These are phyloP conservation scores for Cinchona pubescens DNA, from an alignment of 257 asterid species.

Conservation along the genomic window DNA sequence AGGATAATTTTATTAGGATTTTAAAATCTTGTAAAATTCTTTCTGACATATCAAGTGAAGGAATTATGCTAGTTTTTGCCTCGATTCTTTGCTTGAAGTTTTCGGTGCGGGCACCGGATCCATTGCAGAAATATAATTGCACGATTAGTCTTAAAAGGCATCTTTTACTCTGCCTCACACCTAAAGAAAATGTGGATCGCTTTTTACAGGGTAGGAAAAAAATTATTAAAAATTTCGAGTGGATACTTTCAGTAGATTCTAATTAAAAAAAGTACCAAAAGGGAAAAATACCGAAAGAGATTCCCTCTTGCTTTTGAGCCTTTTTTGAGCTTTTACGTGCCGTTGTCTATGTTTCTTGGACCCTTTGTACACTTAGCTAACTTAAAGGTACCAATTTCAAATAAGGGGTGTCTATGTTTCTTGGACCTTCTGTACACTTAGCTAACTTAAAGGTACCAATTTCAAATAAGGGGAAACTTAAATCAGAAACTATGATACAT, in stretches of 20 bases:
- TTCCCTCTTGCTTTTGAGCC: background rate
- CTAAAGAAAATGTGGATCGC: background rate
- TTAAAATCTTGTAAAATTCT: background rate
- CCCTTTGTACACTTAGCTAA: background rate
- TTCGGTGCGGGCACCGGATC: background rate
- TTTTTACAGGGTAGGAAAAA: background rate
- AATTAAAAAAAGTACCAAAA: background rate
- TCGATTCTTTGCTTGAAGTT: constrained; percentile 4
- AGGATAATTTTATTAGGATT: background rate
- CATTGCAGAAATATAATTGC: background rate
- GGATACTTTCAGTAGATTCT: background rate
- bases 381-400: too few species aligned
- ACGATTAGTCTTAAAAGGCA: background rate
- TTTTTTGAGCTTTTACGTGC: background rate
- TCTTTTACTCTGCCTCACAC: background rate
- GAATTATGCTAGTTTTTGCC: background rate
- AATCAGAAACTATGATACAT: too few species aligned
- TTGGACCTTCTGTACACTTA: background rate
- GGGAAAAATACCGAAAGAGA: too few species aligned
- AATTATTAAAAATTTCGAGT: background rate
- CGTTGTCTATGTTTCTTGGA: background rate
- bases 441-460: background rate
- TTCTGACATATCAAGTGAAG: background rate
- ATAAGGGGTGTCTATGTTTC: background rate
- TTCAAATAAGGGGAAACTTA: background rate